These are phyloP conservation scores for Melanogaster broomeanus DNA, from an alignment of 768 basidiomycete species.

Conservation along the genomic window DNA sequence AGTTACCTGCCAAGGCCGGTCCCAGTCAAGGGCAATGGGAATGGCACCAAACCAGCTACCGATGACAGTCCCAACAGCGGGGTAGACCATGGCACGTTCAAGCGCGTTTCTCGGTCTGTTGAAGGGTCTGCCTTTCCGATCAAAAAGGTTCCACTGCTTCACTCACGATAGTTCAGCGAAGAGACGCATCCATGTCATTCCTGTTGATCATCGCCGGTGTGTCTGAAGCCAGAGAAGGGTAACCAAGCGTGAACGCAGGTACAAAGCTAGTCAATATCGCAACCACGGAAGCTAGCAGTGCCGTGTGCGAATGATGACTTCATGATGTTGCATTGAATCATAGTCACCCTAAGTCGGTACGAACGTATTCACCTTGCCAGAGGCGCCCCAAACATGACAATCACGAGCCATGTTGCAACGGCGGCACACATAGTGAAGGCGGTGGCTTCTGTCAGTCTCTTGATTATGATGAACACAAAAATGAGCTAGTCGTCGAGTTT, in stretches of 20 bases:
- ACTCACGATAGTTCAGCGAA: conserved; percentile 84
- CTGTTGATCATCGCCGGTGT: conserved; percentile 52
- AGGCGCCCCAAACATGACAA: conserved; percentile 79
- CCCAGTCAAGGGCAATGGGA: conserved; percentile 94
- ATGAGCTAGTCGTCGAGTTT: conserved; percentile 1
- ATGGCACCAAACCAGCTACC: conserved; percentile 84
- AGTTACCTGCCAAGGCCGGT: conserved; percentile 91
- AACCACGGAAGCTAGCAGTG: conserved; percentile 66
- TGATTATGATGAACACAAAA: conserved; percentile 3
- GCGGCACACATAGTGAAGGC: conserved; percentile 53
- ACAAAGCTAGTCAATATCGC: conserved; percentile 66
- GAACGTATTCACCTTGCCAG: conserved; percentile 47
- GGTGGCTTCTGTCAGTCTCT: conserved; percentile 57
- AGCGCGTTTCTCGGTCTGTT: conserved; percentile 58
- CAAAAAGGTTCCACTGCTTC: not conserved
- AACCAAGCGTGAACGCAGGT: conserved; percentile 69
- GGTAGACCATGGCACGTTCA: conserved; percentile 81
- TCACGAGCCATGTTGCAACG: conserved; percentile 44
- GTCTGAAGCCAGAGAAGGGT: conserved; percentile 48
- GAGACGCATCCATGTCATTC: conserved; percentile 72
- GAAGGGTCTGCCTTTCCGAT: conserved; percentile 1
- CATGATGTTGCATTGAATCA: conserved; percentile 4
- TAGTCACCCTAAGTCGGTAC: not conserved
- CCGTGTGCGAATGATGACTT: conserved; percentile 62
- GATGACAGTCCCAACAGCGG: conserved; percentile 66